phyloP scores from a whole-genome alignment of 805 yeast genomes.

The Candida ponderosae region DNA sequence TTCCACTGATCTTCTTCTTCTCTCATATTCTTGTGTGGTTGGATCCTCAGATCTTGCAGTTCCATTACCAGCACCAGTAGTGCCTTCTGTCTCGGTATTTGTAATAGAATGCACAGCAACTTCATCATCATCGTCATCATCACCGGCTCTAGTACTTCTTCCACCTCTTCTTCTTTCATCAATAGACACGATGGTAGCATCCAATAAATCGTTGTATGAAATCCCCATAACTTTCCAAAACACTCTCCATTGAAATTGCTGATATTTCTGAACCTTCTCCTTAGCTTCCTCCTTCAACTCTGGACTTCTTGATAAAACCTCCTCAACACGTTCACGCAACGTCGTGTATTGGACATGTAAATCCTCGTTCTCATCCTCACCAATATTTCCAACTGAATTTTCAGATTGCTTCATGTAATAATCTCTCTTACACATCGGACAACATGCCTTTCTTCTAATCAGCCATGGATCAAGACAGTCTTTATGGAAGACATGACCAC shows the following conservation, averaged over 20 bases:
- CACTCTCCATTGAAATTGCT: constrained; percentile 21
- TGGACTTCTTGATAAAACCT: constrained; percentile 30
- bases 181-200: constrained; percentile 39
- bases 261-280: constrained; percentile 27
- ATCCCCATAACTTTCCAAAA: constrained; percentile 58
- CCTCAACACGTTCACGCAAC: constrained; percentile 32
- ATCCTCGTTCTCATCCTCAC: constrained; percentile 23
- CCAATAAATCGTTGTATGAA: constrained; percentile 35
- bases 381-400: constrained; percentile 7
- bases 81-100: too few relatives aligned
- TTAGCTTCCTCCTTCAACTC: constrained; percentile 39
- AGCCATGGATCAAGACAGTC: constrained; percentile 82
- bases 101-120: not conserved
- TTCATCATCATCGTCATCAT: not conserved
- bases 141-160: not conserved
- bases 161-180: constrained; percentile 20
- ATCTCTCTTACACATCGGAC: constrained; percentile 78
- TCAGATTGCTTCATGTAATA: constrained; percentile 36
- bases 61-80: too few relatives aligned
- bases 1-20: not conserved
- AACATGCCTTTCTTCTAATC: constrained; percentile 63
- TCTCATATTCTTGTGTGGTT: not conserved
- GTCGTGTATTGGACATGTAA: constrained; percentile 26
- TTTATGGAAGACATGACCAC: constrained; percentile 80
- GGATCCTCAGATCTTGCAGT: too few relatives aligned